A percentile compares a stretch with the other conserved stretches of the same genome.
These are phyloP conservation scores for Xylaria acuta DNA, from an alignment of 495 filamentous ascomycete genomes.

Conservation along the genomic window DNA sequence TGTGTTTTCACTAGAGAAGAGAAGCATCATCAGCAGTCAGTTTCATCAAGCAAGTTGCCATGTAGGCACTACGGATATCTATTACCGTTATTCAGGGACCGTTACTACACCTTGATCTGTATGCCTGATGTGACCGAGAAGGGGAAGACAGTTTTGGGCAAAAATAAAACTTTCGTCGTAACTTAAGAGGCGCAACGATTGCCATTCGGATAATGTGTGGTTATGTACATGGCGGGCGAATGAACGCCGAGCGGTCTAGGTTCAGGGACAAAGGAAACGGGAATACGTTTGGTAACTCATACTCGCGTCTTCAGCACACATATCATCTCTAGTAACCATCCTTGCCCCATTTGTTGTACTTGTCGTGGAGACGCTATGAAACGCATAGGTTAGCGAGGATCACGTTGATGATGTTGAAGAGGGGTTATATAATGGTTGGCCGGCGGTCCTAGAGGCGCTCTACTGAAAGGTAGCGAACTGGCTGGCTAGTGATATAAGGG, in stretches of 20 bases:
- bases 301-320: constrained; percentile 18
- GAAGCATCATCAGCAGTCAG: not conserved
- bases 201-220: constrained; percentile 17
- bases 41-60: not conserved
- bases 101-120: not conserved
- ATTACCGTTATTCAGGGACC: not conserved
- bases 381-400: constrained; percentile 2
- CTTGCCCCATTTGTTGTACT: constrained; percentile 99
- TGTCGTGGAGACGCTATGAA: constrained; percentile 81
- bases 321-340: constrained; percentile 50
- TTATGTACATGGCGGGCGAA: constrained; percentile 25
- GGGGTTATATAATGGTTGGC: not conserved
- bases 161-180: constrained; percentile 4
- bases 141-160: not conserved
- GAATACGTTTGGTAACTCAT: constrained; percentile 10
- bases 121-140: not conserved
- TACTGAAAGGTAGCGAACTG: not conserved
- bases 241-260: constrained; percentile 22
- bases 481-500: not conserved
- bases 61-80: not conserved
- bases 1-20: not conserved
- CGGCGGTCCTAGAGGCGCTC: not conserved
- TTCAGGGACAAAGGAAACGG: constrained; percentile 19
- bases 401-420: not conserved
- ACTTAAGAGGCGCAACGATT: constrained; percentile 11